phyloP scores from a whole-genome alignment of 768 basidiomycete genomes.

The Tulasnella sp. region DNA sequence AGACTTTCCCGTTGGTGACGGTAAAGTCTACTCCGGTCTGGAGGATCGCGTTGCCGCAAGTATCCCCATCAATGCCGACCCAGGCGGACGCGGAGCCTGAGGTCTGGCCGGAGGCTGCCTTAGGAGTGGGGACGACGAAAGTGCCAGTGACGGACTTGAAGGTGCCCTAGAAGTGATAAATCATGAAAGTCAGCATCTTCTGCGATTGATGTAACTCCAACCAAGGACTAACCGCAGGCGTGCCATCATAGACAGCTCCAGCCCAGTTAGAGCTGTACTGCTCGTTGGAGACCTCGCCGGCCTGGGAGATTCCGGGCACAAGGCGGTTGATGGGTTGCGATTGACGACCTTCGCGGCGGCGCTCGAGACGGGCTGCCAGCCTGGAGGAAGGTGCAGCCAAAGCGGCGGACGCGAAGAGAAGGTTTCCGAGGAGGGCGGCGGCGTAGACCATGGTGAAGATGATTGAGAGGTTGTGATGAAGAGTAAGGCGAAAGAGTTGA shows the following conservation, averaged over 20 bases:
- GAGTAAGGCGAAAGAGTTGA: too few relatives aligned
- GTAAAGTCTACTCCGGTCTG: slow-evolving; percentile 32
- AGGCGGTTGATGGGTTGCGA: slow-evolving; percentile 3
- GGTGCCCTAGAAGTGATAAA: slow-evolving; percentile 21
- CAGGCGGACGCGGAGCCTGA: slow-evolving; percentile 25
- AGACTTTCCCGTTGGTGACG: slow-evolving; percentile 22
- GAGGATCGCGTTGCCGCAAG: slow-evolving; percentile 28
- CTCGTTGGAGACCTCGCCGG: slow-evolving; percentile 20
- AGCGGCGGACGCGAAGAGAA: slow-evolving; percentile 23
- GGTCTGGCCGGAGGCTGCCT: slow-evolving; percentile 13
- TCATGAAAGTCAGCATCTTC: not conserved
- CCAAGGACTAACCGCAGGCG: slow-evolving; percentile 19
- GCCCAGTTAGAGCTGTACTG: slow-evolving; percentile 31
- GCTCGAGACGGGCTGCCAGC: slow-evolving; percentile 20
- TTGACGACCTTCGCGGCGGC: slow-evolving; percentile 20
- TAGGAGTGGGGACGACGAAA: slow-evolving; percentile 27
- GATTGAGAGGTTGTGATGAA: slow-evolving; percentile 9
- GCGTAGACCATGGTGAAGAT: slow-evolving; percentile 19
- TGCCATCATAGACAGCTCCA: slow-evolving; percentile 26
- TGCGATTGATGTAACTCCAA: not conserved
- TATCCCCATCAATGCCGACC: slow-evolving; percentile 30
- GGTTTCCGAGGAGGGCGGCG: slow-evolving; percentile 21
- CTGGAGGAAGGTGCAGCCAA: slow-evolving; percentile 21
- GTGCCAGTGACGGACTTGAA: slow-evolving; percentile 31
- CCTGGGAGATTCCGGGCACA: not conserved